These are phyloP conservation scores for Borealophlyctis nickersoniae DNA, from an alignment of 192 early-diverging fungal genomes.

Conservation along the genomic window DNA sequence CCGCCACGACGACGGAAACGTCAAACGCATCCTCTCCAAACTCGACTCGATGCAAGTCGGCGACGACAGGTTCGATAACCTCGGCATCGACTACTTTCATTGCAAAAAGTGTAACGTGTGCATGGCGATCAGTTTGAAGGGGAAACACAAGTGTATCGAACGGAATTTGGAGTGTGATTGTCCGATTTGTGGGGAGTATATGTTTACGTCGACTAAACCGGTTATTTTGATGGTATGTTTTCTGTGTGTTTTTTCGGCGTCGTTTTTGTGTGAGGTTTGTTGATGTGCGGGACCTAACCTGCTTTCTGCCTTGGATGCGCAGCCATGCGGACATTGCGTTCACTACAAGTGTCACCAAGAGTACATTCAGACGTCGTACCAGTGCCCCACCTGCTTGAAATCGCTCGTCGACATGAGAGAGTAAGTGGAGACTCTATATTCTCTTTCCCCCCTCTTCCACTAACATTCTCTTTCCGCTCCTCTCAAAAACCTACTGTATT, in stretches of 20 bases:
- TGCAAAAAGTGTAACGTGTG: constrained; percentile 91
- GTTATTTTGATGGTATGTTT: constrained; percentile 78
- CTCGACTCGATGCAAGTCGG: too few relatives aligned
- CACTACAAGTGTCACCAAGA: constrained; percentile 81
- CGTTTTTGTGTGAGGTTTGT: neutral
- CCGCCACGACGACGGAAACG: too few relatives aligned
- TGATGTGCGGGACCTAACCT: neutral
- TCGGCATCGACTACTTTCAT: constrained; percentile 83
- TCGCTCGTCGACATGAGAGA: constrained; percentile 80
- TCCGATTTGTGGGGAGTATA: constrained; percentile 93
- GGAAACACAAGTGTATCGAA: constrained; percentile 87
- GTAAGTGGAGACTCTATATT: too few relatives aligned
- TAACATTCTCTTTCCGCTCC: too few relatives aligned
- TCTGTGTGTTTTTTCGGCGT: constrained; percentile 8
- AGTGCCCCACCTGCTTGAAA: constrained; percentile 93
- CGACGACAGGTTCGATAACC: too few relatives aligned
- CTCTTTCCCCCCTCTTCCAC: too few relatives aligned
- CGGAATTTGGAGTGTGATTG: constrained; percentile 87
- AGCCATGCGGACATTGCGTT: constrained; percentile 91
- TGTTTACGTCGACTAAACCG: constrained; percentile 80
- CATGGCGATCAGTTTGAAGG: constrained; percentile 70
- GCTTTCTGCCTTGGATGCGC: neutral
- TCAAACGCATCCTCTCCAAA: too few relatives aligned
- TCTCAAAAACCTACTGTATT: too few relatives aligned
- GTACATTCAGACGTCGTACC: constrained; percentile 86